Conservation (phyloP, 2,329 filamentous ascomycete genomes). For the Penicillium corylophilum region DNA sequence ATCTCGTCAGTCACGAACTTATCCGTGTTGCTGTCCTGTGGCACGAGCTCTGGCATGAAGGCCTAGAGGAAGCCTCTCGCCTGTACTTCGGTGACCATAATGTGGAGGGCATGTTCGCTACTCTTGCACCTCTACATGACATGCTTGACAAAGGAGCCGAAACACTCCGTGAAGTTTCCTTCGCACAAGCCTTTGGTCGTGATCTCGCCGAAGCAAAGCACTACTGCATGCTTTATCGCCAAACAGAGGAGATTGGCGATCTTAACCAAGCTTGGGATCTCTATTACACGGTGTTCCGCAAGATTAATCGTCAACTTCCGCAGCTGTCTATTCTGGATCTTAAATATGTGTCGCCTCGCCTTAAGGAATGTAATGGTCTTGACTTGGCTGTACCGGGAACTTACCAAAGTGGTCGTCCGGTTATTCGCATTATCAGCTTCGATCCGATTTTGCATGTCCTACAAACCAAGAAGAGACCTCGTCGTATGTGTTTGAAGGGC, state of each 20-base stretch:
- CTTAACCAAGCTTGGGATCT: slow-evolving; percentile 98
- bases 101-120: slow-evolving; percentile 94
- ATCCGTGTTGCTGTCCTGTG: slow-evolving; percentile 95
- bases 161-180: slow-evolving; percentile 92
- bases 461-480: slow-evolving; percentile 91
- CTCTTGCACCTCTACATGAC: slow-evolving; percentile 84
- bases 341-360: slow-evolving; percentile 92
- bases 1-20: slow-evolving; percentile 91
- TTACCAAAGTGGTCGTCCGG: slow-evolving; percentile 74
- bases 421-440: slow-evolving; percentile 85
- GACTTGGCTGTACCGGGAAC: slow-evolving; percentile 95
- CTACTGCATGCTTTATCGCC: slow-evolving; percentile 90
- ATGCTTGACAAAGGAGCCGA: slow-evolving; percentile 88
- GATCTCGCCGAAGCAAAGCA: slow-evolving; percentile 93
- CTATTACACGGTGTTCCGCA: slow-evolving; percentile 97
- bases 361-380: slow-evolving; percentile 80
- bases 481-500: slow-evolving; percentile 82
- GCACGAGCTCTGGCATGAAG: slow-evolving; percentile 99
- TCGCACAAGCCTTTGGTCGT: slow-evolving; percentile 93
- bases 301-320: slow-evolving; percentile 88
- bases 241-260: slow-evolving; percentile 86
- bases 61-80: slow-evolving; percentile 90
- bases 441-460: slow-evolving; percentile 89
- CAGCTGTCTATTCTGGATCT: slow-evolving; percentile 91
- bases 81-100: slow-evolving; percentile 98